These are phyloP conservation scores for Leucaena leucocephala DNA, from an alignment of 306 rosid genomes.

Conservation along the genomic window DNA sequence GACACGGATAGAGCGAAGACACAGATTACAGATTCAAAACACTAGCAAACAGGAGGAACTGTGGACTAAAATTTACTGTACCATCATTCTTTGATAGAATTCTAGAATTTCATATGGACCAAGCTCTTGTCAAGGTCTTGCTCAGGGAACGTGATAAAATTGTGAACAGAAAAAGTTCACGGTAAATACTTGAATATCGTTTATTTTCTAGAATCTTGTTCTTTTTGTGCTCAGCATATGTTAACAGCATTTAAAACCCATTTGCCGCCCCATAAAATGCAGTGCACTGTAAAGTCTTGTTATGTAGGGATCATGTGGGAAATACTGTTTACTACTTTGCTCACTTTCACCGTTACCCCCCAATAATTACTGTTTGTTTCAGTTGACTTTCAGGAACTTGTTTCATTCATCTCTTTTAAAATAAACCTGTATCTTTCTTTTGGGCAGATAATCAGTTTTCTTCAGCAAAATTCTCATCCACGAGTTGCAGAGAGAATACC, in stretches of 20 bases:
- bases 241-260: neutral
- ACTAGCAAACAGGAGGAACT: neutral
- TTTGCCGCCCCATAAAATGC: neutral
- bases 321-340: too few species aligned
- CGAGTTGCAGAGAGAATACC: slow-evolving; percentile 92
- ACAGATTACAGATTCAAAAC: neutral
- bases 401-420: slow-evolving; percentile 17
- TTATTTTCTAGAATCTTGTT: neutral
- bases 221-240: neutral
- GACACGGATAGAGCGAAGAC: neutral
- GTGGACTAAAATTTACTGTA: neutral
- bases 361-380: neutral
- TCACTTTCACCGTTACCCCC: neutral
- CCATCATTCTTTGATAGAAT: too few species aligned
- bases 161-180: too few species aligned
- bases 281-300: too few species aligned
- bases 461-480: slow-evolving; percentile 94
- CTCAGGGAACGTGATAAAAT: too few species aligned
- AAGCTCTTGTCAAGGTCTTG: too few species aligned
- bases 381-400: slow-evolving; percentile 21
- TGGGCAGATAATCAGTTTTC: slow-evolving; percentile 77
- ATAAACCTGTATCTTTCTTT: slow-evolving; percentile 4
- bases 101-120: too few species aligned
- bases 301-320: neutral
- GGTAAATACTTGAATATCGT: too few species aligned